Base-by-base conservation (phyloP, 108 stramenopile genomes). In the Cyclotella distinguenda region DNA sequence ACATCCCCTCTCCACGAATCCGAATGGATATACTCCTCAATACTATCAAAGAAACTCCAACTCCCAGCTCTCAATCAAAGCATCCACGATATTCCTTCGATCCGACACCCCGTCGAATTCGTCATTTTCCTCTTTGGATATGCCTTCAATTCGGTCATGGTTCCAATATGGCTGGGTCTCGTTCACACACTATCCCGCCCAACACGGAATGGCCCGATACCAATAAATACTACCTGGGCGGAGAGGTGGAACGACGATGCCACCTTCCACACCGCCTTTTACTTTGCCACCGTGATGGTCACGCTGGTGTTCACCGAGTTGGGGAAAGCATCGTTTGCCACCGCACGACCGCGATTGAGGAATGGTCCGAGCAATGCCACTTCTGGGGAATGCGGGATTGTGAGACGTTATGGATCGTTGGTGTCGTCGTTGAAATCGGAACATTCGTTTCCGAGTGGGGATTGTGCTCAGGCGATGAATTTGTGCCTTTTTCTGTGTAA, bases 371-470 rank as follows among this genome's bases (percentile, higher is more conserved):
- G n/a, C n/a, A n/a, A n/a, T n/a, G n/a, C n/a, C n/a, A n/a, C n/a
- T n/a, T n/a, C n/a, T n/a, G n/a, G n/a, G n/a, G n/a, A n/a, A 35
- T 13, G 31, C 21, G 21, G 11, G 34, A 47, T 34, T 48, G 40
- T 18, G 48, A 28, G 77, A 40, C 43, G 70, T 32, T 78, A 67
- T 60, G 77, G 70, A 32, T n/a, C 25, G 18, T 48, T 78, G 10
- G 77, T 78, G 16, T 70, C 60, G 45, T 78, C 77, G 18, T 68
- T 78, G 33, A 78, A 78, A 61, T 78, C 77, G 19, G 72, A 78
- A 36, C 77, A 78, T 45, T 78, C 77, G 0, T 78, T 78, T 42
- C 77, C 77, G 15, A 73, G 77, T 21, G 71, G 77, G 9, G 77
- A 78, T 57, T 68, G 56, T 55, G 57, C 70, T 11, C 71, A 73